Percentiles rank a stretch among this genome's conserved stretches.
phyloP scores from a whole-genome alignment of 106 monocot species.

The Acorus calamus region DNA sequence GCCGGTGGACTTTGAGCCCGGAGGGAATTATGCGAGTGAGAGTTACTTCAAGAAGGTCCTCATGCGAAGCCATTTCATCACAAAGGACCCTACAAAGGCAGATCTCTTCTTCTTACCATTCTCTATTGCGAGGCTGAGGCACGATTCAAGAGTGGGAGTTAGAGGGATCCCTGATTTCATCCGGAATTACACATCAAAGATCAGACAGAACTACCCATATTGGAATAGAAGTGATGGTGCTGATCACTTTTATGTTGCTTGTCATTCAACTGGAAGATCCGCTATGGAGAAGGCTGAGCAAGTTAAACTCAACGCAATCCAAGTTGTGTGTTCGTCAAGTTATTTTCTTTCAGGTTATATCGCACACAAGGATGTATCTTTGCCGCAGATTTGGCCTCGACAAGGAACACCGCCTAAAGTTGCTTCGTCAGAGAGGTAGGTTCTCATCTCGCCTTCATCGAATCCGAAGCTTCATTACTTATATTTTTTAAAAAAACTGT shows the following conservation, averaged over 20 bases:
- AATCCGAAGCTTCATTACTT: no score
- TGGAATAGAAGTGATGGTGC: no score
- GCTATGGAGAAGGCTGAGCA: conserved; percentile 10
- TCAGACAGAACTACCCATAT: no score
- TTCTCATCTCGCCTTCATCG: no score
- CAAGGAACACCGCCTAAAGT: conserved; percentile 3
- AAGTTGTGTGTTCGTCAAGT: conserved; percentile 18
- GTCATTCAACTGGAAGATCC: conserved; percentile 10
- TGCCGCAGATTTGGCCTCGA: conserved; percentile 21
- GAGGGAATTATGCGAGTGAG: conserved; percentile 20
- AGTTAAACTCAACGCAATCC: conserved; percentile 13
- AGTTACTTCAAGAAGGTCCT: conserved; percentile 20
- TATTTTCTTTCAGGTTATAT: conserved; percentile 17
- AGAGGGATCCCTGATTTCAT: no score
- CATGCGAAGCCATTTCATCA: neutral
- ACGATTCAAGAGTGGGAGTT: no score
- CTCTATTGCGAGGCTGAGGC: conserved; percentile 9
- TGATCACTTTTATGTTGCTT: no score
- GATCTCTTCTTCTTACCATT: no score
- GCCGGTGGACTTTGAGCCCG: conserved; percentile 9
- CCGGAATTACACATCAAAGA: no score
- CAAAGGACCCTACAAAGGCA: no score
- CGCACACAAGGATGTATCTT: conserved; percentile 13
- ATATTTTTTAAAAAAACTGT: no score
- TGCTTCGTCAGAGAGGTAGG: conserved; percentile 4